These are phyloP conservation scores for Rhizophagus prolifer DNA, from an alignment of 192 early-diverging fungal species.

Conservation along the genomic window DNA sequence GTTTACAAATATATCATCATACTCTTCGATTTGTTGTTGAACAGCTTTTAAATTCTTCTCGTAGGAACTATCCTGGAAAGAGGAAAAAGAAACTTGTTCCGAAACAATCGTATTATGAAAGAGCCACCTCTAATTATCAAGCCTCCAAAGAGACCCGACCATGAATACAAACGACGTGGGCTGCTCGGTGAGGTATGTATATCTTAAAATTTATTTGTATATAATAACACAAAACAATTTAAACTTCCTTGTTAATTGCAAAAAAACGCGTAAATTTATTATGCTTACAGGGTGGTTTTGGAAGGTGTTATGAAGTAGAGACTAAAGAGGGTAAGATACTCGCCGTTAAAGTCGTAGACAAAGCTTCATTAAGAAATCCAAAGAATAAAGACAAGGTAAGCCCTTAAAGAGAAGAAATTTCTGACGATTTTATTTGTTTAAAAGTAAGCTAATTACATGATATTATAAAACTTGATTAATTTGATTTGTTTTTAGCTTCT, in stretches of 20 bases:
- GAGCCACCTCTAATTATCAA: slow-evolving; percentile 7
- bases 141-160: background rate
- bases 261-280: no score
- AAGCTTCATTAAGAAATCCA: slow-evolving; percentile 44
- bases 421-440: background rate
- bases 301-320: slow-evolving; percentile 76
- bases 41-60: background rate
- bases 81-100: background rate
- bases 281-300: slow-evolving; percentile 80
- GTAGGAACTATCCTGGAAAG: background rate
- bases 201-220: no score
- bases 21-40: background rate
- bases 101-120: background rate
- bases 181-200: background rate
- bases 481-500: slow-evolving; percentile 48
- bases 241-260: no score
- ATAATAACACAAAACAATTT: background rate
- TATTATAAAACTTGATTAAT: background rate
- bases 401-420: background rate
- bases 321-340: slow-evolving; percentile 47
- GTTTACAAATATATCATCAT: no score
- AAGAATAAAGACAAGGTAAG: slow-evolving; percentile 48
- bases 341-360: slow-evolving; percentile 63
- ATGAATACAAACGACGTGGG: slow-evolving; percentile 2
- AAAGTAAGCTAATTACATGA: slow-evolving; percentile 2